Conservation (phyloP, 352 stramenopile genomes). For the Stephanocyclus meneghinianus region DNA sequence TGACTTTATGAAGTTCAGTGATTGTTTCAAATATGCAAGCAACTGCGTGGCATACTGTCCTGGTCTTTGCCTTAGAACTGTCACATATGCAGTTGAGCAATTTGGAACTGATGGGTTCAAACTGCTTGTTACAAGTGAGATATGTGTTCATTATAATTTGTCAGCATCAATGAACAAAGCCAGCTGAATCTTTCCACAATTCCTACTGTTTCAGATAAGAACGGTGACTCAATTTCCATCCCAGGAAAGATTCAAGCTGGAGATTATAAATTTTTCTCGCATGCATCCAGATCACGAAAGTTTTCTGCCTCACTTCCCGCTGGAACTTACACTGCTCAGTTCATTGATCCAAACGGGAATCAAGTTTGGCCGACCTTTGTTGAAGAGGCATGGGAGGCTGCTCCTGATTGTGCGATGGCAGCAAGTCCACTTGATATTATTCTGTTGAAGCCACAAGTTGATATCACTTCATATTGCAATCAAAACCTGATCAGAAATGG, state of each 20-base stretch:
- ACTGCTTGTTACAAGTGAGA: conserved; percentile 31
- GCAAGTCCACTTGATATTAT: conserved; percentile 32
- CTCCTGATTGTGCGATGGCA: conserved; percentile 47
- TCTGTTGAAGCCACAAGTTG: conserved; percentile 40
- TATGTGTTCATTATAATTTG: not conserved
- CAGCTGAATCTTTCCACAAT: not conserved
- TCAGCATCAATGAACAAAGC: not conserved
- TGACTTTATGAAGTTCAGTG: conserved; percentile 36
- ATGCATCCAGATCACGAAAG: conserved; percentile 18
- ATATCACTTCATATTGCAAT: conserved; percentile 19
- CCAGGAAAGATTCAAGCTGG: conserved; percentile 22
- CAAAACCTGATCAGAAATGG: conserved; percentile 43
- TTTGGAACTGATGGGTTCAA: conserved; percentile 58
- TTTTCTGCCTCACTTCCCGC: conserved; percentile 52
- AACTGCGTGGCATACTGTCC: conserved; percentile 58
- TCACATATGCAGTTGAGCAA: conserved; percentile 48
- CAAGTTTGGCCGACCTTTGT: conserved; percentile 47
- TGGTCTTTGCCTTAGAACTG: conserved; percentile 45
- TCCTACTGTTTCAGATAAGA: conserved; percentile 6
- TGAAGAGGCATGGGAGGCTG: conserved; percentile 46
- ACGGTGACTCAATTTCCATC: conserved; percentile 21
- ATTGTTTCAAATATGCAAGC: conserved; percentile 24
- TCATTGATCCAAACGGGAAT: conserved; percentile 47
- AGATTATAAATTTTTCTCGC: conserved; percentile 15
- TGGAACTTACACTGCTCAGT: conserved; percentile 49